Base-by-base conservation (phyloP, 225 moss, liverwort and hornwort species). In the Bryum argenteum region DNA sequence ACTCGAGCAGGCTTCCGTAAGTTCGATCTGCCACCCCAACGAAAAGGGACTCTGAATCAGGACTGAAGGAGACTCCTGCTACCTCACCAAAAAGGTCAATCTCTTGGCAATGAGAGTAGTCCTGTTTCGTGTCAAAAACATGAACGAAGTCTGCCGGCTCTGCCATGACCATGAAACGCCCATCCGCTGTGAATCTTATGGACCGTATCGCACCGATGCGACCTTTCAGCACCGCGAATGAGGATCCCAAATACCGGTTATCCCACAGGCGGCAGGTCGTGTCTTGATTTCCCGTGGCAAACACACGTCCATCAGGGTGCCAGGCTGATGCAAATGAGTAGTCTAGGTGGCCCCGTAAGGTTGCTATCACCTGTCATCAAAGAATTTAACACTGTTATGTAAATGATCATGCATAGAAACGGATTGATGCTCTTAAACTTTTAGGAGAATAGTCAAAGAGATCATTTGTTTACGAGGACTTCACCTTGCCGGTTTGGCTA, bases 141-240 rank as follows among this genome's bases (percentile, higher is more conserved):
- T 96, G 96, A 78, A 93, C 93, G 72, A 96, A 96, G 73, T 96
- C 93, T 48, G 93, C 93, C 68, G 96, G 96, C 80, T 96, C 96
- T 8, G 96, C 93, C 96, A 96, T 93, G n/a, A 91, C 93, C 96
- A 96, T 84, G 66, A 91, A 93, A 13, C 90, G 89, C 58, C 96
- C 96, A 59, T 96, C 91, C 55, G 85, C 74, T 58, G 96, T 87
- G 78, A 93, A 96, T 13, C 96, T 87, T 71, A 96, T 83, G 51
- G 96, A 96, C 33, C 93, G 88, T 69, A 96, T 91, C 8, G 96
- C 96, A 22, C 96, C 93, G 16, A 96, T 91, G 66, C 93, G 90
- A 20, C 96, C 96, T 81, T 96, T 96, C 84, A 96, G 80, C 61
- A 93, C 87, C 39, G 91, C 79, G 63, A 96, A 38, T 41, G 96